Conservation (phyloP, 345 rosid species). For the Gossypium thurberi region DNA sequence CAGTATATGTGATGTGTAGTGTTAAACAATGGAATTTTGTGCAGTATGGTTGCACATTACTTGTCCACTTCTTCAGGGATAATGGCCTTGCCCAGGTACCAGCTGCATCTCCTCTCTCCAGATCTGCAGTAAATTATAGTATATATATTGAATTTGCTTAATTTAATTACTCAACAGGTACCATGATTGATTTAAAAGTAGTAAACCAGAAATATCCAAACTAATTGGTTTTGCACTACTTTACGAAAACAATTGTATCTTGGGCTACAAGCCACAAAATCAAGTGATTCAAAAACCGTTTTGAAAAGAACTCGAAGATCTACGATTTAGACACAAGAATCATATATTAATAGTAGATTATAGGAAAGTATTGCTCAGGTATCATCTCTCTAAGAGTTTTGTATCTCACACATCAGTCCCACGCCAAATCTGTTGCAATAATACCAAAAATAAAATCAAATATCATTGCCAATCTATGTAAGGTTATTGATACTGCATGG, state of each 20-base stretch:
- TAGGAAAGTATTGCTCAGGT: too few relatives aligned
- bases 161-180: too few relatives aligned
- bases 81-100: constrained; percentile 59
- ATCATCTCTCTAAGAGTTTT: too few relatives aligned
- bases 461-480: not conserved
- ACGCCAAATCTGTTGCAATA: not conserved
- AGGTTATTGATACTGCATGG: not conserved
- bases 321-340: too few relatives aligned
- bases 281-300: too few relatives aligned
- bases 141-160: not conserved
- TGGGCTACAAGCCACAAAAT: too few relatives aligned
- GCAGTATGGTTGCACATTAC: constrained; percentile 17
- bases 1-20: not conserved
- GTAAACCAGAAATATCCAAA: too few relatives aligned
- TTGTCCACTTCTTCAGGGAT: constrained; percentile 54
- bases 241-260: too few relatives aligned
- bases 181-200: too few relatives aligned
- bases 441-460: not conserved
- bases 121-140: constrained; percentile 38
- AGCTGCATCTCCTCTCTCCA: constrained; percentile 94
- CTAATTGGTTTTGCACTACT: too few relatives aligned
- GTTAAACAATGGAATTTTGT: not conserved
- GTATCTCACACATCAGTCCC: not conserved
- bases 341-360: too few relatives aligned
- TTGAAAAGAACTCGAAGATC: too few relatives aligned